phyloP scores from a whole-genome alignment of 2,329 filamentous ascomycete genomes.

The Pseudogymnoascus sp. region DNA sequence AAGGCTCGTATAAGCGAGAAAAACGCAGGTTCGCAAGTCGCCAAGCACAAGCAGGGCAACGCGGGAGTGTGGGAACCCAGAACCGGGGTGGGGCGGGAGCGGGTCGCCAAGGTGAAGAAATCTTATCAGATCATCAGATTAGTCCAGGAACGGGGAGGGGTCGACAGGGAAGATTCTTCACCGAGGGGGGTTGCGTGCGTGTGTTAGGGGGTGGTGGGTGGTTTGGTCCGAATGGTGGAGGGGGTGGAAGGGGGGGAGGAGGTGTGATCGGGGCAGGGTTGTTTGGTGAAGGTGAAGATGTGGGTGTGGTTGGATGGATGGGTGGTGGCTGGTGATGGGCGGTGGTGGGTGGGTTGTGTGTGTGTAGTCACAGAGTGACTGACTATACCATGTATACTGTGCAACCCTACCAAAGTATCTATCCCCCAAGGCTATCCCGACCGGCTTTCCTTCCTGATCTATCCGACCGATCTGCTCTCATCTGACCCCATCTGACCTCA shows the following conservation, averaged over 20 bases:
- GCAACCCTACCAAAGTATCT: not conserved
- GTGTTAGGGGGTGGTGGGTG: not conserved
- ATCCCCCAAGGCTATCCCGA: not conserved
- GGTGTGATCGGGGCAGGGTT: not conserved
- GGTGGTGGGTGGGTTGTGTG: too few species aligned
- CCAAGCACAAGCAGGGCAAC: too few species aligned
- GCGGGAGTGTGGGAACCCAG: not conserved
- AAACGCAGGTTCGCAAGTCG: not conserved
- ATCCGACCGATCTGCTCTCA: not conserved
- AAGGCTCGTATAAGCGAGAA: too few species aligned
- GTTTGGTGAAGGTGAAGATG: not conserved
- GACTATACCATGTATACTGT: not conserved
- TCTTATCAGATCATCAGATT: conserved; percentile 53
- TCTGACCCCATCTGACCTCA: not conserved
- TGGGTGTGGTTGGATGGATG: not conserved
- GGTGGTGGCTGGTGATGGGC: not conserved
- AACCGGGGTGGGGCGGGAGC: not conserved
- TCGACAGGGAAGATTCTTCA: not conserved
- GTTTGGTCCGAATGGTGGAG: too few species aligned
- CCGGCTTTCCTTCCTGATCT: not conserved
- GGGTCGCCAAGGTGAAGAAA: conserved; percentile 13
- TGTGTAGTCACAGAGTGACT: too few species aligned
- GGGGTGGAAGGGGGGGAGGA: not conserved
- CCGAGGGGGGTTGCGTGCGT: not conserved
- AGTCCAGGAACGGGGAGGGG: not conserved